Base-by-base conservation (phyloP, 148 eudicot species). In the Talinum fruticosum region DNA sequence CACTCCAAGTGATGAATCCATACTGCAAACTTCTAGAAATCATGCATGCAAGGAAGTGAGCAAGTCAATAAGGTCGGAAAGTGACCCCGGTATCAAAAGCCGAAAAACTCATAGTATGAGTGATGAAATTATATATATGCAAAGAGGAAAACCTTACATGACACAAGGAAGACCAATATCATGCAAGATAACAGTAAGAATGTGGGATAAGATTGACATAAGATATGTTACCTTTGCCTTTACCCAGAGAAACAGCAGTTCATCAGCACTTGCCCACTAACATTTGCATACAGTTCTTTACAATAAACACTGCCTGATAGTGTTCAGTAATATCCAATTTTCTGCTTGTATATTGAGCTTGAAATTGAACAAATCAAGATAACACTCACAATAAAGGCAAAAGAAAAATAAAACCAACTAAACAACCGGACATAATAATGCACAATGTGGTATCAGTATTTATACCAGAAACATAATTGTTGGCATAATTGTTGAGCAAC, bases 251-350 rank as follows among this genome's bases (percentile, higher is more conserved):
- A 75, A 45, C 26, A 33, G 72, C 57, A 61, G 41, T 24, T 33
- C 59, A 57, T 71, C 66, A n/a, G 72, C 83, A 71, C 75, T 69
- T 70, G 41, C 38, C 67, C 32, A 35, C n/a, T 64, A 65, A 76
- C n/a, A 61, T 62, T 33, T 61, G 70, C 75, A 75, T 71, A 75
- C 23, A 66, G 29, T 33, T 76, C 30, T 44, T 78, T 30, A 71
- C 19, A 28, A 53, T 36, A 37, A 28, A 53, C 14, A 61, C 41
- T 29, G 12, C 75, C 68, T 65, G 36, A 68, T 54, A 67, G 24
- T 61, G 68, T 29, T 68, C 28, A 12, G 74, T 75, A 41, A 68
- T 19, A 3, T 53, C 37, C 69, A 69, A 28, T 16, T 57, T 34
- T 53, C 37, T 18, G 37, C 34, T 66, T 69, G 67, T n/a, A 68